Percentiles rank a stretch among this genome's conserved stretches.
Evolutionary conservation across 2,329 filamentous ascomycete species (phyloP).

Genomic region (Penicillium sp.): DNA sequence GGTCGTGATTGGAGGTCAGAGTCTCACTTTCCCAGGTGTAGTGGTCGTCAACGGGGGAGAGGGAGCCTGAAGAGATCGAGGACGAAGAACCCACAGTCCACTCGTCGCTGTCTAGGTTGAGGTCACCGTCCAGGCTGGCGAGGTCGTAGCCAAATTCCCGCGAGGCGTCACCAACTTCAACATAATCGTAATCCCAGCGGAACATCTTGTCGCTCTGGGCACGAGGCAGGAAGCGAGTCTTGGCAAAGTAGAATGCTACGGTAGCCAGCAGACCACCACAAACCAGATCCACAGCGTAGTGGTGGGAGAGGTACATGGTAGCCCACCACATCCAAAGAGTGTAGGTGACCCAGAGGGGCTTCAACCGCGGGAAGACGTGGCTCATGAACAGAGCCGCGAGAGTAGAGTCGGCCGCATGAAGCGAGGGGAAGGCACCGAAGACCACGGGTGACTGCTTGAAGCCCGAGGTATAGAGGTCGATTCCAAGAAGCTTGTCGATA

Average conservation of each 20-base stretch:
- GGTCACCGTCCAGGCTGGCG: constrained; percentile 55
- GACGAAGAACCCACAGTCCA: constrained; percentile 88
- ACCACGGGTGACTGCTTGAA: constrained; percentile 89
- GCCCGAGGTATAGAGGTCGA: constrained; percentile 88
- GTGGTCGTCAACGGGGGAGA: constrained; percentile 62
- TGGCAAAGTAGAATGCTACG: constrained; percentile 77
- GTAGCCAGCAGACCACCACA: constrained; percentile 76
- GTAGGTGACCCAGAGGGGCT: constrained; percentile 77
- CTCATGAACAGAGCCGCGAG: constrained; percentile 91
- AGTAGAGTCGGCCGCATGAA: constrained; percentile 86
- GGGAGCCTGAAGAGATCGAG: constrained; percentile 64
- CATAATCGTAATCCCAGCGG: constrained; percentile 93
- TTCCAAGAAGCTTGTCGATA: constrained; percentile 83
- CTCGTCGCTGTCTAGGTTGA: constrained; percentile 71
- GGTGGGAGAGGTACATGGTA: constrained; percentile 96
- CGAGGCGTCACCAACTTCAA: constrained; percentile 71
- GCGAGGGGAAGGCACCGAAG: constrained; percentile 90
- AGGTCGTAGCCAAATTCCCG: constrained; percentile 54
- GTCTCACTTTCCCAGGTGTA: constrained; percentile 47
- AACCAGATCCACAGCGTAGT: constrained; percentile 92
- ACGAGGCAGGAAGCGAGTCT: constrained; percentile 75
- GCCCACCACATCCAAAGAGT: constrained; percentile 96
- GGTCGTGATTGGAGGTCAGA: constrained; percentile 37
- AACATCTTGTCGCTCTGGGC: constrained; percentile 80
- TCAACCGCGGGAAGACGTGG: constrained; percentile 81